Conservation (phyloP, 306 rosid species). For the Casuarina glauca region DNA sequence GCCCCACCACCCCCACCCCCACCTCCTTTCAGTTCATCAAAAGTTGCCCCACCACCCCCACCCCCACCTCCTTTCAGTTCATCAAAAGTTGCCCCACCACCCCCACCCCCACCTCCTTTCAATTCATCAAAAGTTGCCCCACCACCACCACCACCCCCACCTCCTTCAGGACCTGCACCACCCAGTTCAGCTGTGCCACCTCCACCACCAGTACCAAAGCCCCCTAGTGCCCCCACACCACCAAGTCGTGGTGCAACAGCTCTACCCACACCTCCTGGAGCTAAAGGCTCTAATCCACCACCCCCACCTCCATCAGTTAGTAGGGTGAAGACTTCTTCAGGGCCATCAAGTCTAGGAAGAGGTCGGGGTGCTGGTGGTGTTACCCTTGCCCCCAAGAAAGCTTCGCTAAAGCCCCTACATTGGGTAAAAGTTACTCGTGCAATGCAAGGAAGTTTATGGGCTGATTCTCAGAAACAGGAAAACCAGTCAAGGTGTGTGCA, state of each 20-base stretch:
- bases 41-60: background rate
- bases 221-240: slow-evolving; percentile 48
- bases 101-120: slow-evolving; percentile 20
- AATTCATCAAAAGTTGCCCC: slow-evolving; percentile 7
- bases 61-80: slow-evolving; percentile 11
- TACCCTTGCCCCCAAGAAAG: slow-evolving; percentile 64
- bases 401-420: slow-evolving; percentile 76
- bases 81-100: slow-evolving; percentile 12
- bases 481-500: slow-evolving; percentile 63
- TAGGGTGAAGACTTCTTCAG: slow-evolving; percentile 45
- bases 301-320: slow-evolving; percentile 44
- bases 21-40: no score
- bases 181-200: slow-evolving; percentile 37
- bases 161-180: slow-evolving; percentile 35
- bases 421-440: slow-evolving; percentile 97
- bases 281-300: slow-evolving; percentile 42
- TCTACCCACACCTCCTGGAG: slow-evolving; percentile 46
- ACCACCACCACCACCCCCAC: slow-evolving; percentile 20
- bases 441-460: slow-evolving; percentile 93
- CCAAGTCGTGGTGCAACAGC: slow-evolving; percentile 28
- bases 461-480: slow-evolving; percentile 82
- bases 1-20: background rate
- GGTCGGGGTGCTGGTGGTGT: slow-evolving; percentile 53
- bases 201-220: slow-evolving; percentile 51
- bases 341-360: slow-evolving; percentile 56